phyloP scores from a whole-genome alignment of 2,329 filamentous ascomycete genomes.

The Fusarium coicis region DNA sequence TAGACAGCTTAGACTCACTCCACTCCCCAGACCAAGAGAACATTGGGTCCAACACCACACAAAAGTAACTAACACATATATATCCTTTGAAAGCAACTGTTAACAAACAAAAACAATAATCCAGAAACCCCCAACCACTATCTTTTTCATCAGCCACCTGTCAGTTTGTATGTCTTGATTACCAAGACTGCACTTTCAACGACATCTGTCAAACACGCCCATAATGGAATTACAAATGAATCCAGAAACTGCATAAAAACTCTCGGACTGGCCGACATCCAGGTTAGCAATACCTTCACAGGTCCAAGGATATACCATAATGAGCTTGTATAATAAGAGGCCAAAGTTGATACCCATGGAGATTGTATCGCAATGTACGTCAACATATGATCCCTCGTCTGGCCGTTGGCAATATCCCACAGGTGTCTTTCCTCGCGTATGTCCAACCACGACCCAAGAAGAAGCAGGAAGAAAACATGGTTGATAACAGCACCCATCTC shows the following conservation, averaged over 20 bases:
- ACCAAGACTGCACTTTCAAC: background rate
- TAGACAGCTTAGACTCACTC: background rate
- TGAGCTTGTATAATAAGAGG: background rate
- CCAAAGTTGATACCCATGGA: background rate
- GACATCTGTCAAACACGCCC: background rate
- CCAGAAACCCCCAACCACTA: background rate
- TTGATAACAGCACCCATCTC: background rate
- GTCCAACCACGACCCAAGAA: constrained; percentile 32
- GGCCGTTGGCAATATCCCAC: constrained; percentile 48
- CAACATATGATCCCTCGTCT: constrained; percentile 47
- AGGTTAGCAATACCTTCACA: background rate
- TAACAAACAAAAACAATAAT: background rate
- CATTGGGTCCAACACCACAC: background rate
- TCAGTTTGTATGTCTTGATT: background rate
- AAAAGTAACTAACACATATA: background rate
- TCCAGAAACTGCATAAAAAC: background rate
- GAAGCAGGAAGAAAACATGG: constrained; percentile 18
- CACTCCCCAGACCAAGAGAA: background rate
- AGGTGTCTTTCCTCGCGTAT: constrained; percentile 38
- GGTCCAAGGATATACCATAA: background rate
- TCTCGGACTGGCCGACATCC: background rate
- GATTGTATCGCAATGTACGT: constrained; percentile 1
- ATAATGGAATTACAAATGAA: too few relatives aligned
- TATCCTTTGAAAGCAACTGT: background rate
- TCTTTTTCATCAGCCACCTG: background rate